A percentile compares a stretch with the other conserved stretches of the same genome.
phyloP scores from a whole-genome alignment of 1,284 basidiomycete species.

The Rhodotorula sp. region DNA sequence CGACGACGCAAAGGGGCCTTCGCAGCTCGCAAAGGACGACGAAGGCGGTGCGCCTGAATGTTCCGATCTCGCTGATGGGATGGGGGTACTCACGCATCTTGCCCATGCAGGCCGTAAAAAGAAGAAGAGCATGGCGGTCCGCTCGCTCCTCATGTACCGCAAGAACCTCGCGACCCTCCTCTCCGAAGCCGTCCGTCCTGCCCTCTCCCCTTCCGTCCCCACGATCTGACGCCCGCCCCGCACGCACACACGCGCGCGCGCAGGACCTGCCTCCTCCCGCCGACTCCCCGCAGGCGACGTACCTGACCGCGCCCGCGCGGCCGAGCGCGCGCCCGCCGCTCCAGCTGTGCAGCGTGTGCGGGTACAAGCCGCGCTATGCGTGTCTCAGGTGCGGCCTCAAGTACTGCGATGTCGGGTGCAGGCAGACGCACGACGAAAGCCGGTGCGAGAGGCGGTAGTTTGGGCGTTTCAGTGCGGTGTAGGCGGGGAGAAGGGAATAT shows the following conservation, averaged over 20 bases:
- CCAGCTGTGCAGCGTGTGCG: conserved; percentile 66
- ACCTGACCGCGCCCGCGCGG: conserved; percentile 61
- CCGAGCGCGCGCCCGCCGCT: conserved; percentile 59
- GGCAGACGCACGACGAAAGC: conserved; percentile 63
- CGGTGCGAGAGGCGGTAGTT: conserved; percentile 57
- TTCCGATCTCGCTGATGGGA: too few species aligned
- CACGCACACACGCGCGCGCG: neutral
- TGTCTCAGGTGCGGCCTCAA: conserved; percentile 63
- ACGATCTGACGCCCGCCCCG: neutral
- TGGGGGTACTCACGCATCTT: too few species aligned
- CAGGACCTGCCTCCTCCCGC: conserved; percentile 65
- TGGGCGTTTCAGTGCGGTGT: too few species aligned
- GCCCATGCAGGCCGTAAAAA: conserved; percentile 41
- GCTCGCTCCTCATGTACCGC: conserved; percentile 73
- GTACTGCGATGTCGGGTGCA: conserved; percentile 63
- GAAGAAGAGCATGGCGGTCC: conserved; percentile 75
- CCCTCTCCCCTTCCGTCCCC: conserved; percentile 1
- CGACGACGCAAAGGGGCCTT: conserved; percentile 52
- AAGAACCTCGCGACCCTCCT: conserved; percentile 69
- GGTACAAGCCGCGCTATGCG: conserved; percentile 67
- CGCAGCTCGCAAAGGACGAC: conserved; percentile 45
- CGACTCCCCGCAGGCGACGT: conserved; percentile 58
- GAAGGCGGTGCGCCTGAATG: conserved; percentile 54
- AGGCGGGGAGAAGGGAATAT: neutral
- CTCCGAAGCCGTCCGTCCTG: conserved; percentile 69